Percentiles rank a stretch among this genome's conserved stretches.
These are phyloP conservation scores for Penicillium sp. DNA, from an alignment of 2,329 filamentous ascomycete species.

Conservation along the genomic window DNA sequence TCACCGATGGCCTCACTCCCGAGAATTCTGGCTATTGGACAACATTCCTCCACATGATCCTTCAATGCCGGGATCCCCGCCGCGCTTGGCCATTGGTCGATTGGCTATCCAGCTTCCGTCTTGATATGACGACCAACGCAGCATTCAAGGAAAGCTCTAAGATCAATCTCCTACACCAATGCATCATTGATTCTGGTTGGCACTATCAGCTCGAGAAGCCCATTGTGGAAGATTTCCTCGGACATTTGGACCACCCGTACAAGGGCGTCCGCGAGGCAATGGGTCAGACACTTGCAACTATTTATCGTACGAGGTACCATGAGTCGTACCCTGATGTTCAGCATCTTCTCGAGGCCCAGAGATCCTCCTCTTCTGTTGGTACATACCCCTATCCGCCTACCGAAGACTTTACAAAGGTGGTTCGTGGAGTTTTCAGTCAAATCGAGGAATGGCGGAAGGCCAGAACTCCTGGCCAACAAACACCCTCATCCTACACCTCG, in stretches of 20 bases:
- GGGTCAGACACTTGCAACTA: constrained; percentile 80
- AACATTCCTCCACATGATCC: constrained; percentile 83
- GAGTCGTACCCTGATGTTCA: constrained; percentile 84
- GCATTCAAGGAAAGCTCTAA: constrained; percentile 99
- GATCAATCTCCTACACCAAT: constrained; percentile 83
- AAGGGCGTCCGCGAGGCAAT: constrained; percentile 96
- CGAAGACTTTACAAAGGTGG: constrained; percentile 68
- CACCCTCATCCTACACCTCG: constrained; percentile 89
- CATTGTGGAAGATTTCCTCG: constrained; percentile 82
- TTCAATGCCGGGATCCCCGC: constrained; percentile 86
- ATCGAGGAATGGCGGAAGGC: constrained; percentile 86
- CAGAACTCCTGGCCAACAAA: constrained; percentile 82
- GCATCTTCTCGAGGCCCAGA: constrained; percentile 74
- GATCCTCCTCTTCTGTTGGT: constrained; percentile 75
- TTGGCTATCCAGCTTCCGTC: constrained; percentile 75
- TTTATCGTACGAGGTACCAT: constrained; percentile 88
- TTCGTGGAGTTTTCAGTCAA: constrained; percentile 71
- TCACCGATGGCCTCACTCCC: constrained; percentile 87
- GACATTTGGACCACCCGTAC: constrained; percentile 93
- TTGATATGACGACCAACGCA: constrained; percentile 93
- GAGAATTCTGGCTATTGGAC: constrained; percentile 96
- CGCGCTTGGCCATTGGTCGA: constrained; percentile 83
- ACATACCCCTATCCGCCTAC: constrained; percentile 77
- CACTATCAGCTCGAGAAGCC: constrained; percentile 90
- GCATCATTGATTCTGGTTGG: constrained; percentile 87